A percentile compares a stretch with the other conserved stretches of the same genome.
Conservation (phyloP, 345 rosid species). For the Combretum micranthum region DNA sequence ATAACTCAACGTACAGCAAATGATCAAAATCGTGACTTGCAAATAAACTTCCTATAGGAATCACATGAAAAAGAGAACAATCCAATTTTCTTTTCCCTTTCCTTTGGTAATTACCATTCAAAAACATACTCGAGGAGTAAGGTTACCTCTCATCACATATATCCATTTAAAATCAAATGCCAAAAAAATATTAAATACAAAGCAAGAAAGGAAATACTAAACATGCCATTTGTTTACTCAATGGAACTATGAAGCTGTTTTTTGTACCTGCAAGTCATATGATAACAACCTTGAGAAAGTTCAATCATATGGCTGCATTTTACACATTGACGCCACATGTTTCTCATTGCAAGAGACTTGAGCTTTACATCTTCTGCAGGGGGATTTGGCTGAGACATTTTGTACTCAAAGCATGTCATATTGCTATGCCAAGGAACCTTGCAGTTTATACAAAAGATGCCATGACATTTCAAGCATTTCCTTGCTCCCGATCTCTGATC, state of each 20-base stretch:
- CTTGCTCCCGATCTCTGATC: slow-evolving; percentile 32
- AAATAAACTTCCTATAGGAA: too few relatives aligned
- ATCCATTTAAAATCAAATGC: too few relatives aligned
- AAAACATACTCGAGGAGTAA: too few relatives aligned
- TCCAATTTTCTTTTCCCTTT: too few relatives aligned
- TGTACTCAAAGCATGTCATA: slow-evolving; percentile 39
- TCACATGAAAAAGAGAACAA: too few relatives aligned
- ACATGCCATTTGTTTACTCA: not conserved
- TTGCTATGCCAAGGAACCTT: slow-evolving; percentile 69
- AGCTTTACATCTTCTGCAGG: slow-evolving; percentile 37
- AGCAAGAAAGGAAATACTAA: not conserved
- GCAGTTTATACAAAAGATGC: slow-evolving; percentile 58
- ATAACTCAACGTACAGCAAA: too few relatives aligned
- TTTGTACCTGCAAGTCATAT: slow-evolving; percentile 64
- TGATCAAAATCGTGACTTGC: too few relatives aligned
- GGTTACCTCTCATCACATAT: too few relatives aligned
- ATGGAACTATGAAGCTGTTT: not conserved
- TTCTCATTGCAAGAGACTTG: slow-evolving; percentile 39
- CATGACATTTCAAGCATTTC: slow-evolving; percentile 53
- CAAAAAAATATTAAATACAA: too few relatives aligned
- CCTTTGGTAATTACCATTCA: too few relatives aligned
- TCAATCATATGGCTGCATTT: slow-evolving; percentile 56
- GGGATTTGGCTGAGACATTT: slow-evolving; percentile 30
- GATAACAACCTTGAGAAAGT: slow-evolving; percentile 58
- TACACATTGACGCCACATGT: slow-evolving; percentile 52